phyloP scores from a whole-genome alignment of 805 yeast species.

The Wickerhamiella azymoides region DNA sequence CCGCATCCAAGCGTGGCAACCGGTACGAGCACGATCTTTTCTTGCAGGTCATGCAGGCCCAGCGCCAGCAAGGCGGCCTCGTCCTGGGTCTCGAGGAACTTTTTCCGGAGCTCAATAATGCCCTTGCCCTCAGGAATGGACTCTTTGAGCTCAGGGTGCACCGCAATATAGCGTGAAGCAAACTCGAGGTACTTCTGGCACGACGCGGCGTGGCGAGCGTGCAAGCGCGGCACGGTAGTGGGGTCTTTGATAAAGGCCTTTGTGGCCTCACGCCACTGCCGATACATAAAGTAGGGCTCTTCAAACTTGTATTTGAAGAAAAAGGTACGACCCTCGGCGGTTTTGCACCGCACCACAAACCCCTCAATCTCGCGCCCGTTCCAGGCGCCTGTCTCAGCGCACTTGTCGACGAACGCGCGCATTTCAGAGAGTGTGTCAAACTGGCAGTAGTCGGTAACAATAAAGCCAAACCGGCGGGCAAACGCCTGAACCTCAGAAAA shows the following conservation, averaged over 20 bases:
- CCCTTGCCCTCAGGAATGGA: slow-evolving; percentile 43
- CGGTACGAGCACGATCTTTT: slow-evolving; percentile 58
- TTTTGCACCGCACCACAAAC: slow-evolving; percentile 66
- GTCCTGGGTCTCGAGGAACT: slow-evolving; percentile 42
- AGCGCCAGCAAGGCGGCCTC: slow-evolving; percentile 47
- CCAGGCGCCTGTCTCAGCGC: slow-evolving; percentile 56
- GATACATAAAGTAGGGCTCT: slow-evolving; percentile 82
- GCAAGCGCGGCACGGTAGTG: slow-evolving; percentile 17
- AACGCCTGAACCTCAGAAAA: slow-evolving; percentile 46
- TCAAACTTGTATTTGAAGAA: slow-evolving; percentile 91
- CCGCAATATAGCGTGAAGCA: slow-evolving; percentile 40
- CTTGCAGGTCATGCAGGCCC: slow-evolving; percentile 23
- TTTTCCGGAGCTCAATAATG: slow-evolving; percentile 55
- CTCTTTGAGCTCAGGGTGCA: slow-evolving; percentile 33
- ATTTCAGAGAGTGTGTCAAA: slow-evolving; percentile 31
- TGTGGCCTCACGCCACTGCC: slow-evolving; percentile 84
- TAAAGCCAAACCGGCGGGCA: slow-evolving; percentile 57
- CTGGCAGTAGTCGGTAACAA: slow-evolving; percentile 34
- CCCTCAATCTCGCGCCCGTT: slow-evolving; percentile 75
- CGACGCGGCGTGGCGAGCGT: slow-evolving; percentile 40
- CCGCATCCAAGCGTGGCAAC: slow-evolving; percentile 92
- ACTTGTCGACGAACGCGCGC: slow-evolving; percentile 37
- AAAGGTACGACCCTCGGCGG: slow-evolving; percentile 30
- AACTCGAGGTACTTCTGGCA: slow-evolving; percentile 58
- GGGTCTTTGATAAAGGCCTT: slow-evolving; percentile 33